Percentiles rank a stretch among this genome's conserved stretches.
Evolutionary conservation across 1,284 basidiomycete genomes (phyloP).

Genomic region (Phellopilus nigrolimitatus): DNA sequence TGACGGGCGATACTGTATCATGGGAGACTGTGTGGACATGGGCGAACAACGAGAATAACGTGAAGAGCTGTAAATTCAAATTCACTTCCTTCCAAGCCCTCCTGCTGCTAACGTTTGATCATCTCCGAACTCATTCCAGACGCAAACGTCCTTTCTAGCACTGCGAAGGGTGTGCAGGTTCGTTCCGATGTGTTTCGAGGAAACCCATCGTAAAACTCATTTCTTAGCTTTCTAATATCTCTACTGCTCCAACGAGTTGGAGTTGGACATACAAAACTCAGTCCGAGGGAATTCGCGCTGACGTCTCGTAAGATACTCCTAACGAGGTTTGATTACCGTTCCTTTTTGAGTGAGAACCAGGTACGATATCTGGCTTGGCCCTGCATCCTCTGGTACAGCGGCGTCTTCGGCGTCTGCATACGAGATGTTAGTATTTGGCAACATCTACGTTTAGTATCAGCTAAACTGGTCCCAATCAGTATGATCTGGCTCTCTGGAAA

Average conservation of each 20-base stretch:
- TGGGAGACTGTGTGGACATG: constrained; percentile 56
- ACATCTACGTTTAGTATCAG: constrained; percentile 31
- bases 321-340: constrained; percentile 29
- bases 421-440: constrained; percentile 41
- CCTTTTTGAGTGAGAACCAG: constrained; percentile 24
- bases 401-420: constrained; percentile 46
- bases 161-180: constrained; percentile 45
- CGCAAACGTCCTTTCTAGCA: constrained; percentile 41
- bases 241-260: constrained; percentile 46
- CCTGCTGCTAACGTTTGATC: constrained; percentile 27
- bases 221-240: constrained; percentile 37
- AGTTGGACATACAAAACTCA: constrained; percentile 43
- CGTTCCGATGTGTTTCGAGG: neutral
- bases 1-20: constrained; percentile 38
- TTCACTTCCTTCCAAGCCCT: constrained; percentile 27
- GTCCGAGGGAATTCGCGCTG: constrained; percentile 46
- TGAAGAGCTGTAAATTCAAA: constrained; percentile 47
- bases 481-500: constrained; percentile 61
- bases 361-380: constrained; percentile 55
- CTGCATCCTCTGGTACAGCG: constrained; percentile 37
- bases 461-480: constrained; percentile 26
- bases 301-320: constrained; percentile 41
- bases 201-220: neutral
- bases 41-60: constrained; percentile 46
- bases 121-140: constrained; percentile 33